A percentile compares a stretch with the other conserved stretches of the same genome.
Conservation (phyloP, 2,329 filamentous ascomycete species). For the Paecilomyces niveus region DNA sequence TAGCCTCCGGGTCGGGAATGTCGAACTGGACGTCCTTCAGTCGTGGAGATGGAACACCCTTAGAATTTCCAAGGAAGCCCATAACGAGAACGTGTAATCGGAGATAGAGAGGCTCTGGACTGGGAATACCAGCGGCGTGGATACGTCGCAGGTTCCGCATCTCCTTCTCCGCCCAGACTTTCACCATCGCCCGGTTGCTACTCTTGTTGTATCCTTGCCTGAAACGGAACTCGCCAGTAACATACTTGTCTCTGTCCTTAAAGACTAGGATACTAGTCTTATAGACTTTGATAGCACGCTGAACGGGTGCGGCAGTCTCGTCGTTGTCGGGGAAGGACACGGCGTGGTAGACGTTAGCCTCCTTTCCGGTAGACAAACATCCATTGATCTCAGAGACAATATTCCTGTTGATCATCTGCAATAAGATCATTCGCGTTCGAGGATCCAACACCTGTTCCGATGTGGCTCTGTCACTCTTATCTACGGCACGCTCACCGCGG, state of each 20-base stretch:
- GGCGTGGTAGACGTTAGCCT: slow-evolving; percentile 96
- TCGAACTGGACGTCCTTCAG: slow-evolving; percentile 77
- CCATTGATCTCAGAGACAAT: slow-evolving; percentile 88
- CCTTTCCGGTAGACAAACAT: slow-evolving; percentile 92
- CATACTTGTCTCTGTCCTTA: slow-evolving; percentile 95
- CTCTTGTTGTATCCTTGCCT: slow-evolving; percentile 86
- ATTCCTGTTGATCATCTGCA: slow-evolving; percentile 92
- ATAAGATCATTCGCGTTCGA: slow-evolving; percentile 85
- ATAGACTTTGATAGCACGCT: slow-evolving; percentile 96
- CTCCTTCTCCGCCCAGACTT: slow-evolving; percentile 98
- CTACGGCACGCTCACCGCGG: slow-evolving; percentile 43
- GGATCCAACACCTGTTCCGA: slow-evolving; percentile 92
- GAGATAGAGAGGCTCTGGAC: slow-evolving; percentile 80
- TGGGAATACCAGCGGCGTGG: slow-evolving; percentile 75
- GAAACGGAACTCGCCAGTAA: slow-evolving; percentile 90
- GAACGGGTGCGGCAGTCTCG: slow-evolving; percentile 47
- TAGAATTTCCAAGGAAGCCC: slow-evolving; percentile 81
- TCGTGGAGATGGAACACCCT: slow-evolving; percentile 80
- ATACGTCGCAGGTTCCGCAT: slow-evolving; percentile 88
- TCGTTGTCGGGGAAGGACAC: slow-evolving; percentile 55
- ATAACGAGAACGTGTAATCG: slow-evolving; percentile 94
- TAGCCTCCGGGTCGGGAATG: slow-evolving; percentile 59
- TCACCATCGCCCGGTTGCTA: slow-evolving; percentile 94
- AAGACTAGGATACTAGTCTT: slow-evolving; percentile 97
- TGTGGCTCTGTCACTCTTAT: slow-evolving; percentile 89